phyloP scores from a whole-genome alignment of 208 protist genomes.

The Tritrichomonas foetus region DNA sequence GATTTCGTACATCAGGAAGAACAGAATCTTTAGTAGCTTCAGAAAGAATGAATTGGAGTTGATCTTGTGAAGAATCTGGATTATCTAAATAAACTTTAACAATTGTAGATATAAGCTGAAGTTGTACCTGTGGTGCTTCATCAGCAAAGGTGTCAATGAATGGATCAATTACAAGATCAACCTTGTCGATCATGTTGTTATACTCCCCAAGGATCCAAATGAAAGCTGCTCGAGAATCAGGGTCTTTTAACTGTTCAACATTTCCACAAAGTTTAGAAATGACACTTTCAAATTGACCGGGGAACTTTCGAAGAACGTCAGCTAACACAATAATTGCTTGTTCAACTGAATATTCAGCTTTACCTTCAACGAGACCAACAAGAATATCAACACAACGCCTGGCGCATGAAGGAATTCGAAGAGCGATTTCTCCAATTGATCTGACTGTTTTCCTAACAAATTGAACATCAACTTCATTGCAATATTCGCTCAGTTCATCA shows the following conservation, averaged over 20 bases:
- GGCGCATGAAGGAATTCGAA: conserved; percentile 83
- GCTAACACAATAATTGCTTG: conserved; percentile 87
- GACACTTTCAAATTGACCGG: conserved; percentile 57
- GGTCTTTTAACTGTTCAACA: conserved; percentile 61
- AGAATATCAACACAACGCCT: conserved; percentile 78
- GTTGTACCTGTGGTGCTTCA: neutral
- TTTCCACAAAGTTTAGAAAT: conserved; percentile 73
- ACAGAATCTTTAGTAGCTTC: conserved; percentile 1
- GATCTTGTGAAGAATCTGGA: neutral
- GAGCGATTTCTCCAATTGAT: conserved; percentile 86
- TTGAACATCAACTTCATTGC: conserved; percentile 85
- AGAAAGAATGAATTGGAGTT: neutral
- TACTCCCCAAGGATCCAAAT: conserved; percentile 68
- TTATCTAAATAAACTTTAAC: neutral
- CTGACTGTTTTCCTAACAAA: conserved; percentile 89
- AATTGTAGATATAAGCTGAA: neutral
- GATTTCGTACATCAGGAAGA: neutral
- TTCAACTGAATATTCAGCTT: conserved; percentile 84
- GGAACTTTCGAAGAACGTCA: conserved; percentile 86
- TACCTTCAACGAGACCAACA: conserved; percentile 70
- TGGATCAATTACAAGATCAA: conserved; percentile 75
- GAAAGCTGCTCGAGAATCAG: neutral
- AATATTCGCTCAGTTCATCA: conserved; percentile 83
- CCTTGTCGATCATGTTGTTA: conserved; percentile 83
- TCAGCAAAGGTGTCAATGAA: neutral